Evolutionary conservation across 768 basidiomycete species (phyloP), one percentile per base, ranked within the genome.

Genomic region (Suillus clintonianus): DNA sequence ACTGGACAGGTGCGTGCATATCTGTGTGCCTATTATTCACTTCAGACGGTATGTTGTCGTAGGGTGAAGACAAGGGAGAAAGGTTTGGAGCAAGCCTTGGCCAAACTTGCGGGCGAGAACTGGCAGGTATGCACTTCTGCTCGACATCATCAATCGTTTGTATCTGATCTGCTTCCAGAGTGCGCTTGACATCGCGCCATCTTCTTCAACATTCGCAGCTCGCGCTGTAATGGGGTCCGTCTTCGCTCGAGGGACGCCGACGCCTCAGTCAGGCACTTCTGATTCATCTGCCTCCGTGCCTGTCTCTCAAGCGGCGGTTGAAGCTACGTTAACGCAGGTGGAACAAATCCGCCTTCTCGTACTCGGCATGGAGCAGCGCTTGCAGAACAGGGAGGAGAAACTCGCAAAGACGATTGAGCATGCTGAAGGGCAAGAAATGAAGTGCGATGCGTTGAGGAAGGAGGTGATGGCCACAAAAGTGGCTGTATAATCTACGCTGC

Each of bases 351-450:
- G 88, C 41, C 73, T 89, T 65, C 76, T 91, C 24, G 83, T 92
- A 19, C 77, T 91, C 17, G 91, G 91, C 0, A 91, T 92, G 87
- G 89, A 91, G 63, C 86, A 91, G 69, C 82, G 89, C 61, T 78
- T 91, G 64, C 83, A 89, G 63, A 75, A 74, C 17, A 82, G 89
- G 39, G 87, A 91, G 66, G 85, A 85, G 45, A 86, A 85, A 71
- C 74, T 92, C 30, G 68, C 77, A 14, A 87, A 88, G 71, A 84
- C 81, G 32, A 77, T 90, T 19, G 83, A 85, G 69, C 80, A 80
- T 30, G 91, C 90, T 1, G 86, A 89, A 69, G 74, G 74, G 37
- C 88, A 90, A 67, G 79, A 82, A n/a, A 72, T 73, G 59, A 81
- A 77, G 67, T 89, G 82, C 62, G 86, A 90, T 64, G 71, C 77